Evolutionary conservation across 192 early-diverging fungal genomes (phyloP).

Genomic region (Umbelopsis isabellina): DNA sequence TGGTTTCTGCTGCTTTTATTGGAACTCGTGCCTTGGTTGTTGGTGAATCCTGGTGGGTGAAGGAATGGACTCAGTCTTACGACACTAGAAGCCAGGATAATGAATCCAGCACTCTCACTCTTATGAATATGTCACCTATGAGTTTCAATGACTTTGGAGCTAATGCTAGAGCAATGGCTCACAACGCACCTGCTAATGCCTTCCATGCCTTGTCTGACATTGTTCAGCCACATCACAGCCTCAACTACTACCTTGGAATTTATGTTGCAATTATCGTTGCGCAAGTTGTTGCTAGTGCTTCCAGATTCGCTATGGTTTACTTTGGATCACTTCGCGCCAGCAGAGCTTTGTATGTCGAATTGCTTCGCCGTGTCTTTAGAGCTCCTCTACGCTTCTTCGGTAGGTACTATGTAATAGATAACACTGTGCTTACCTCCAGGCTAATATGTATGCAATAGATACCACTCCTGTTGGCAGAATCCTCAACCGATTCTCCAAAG

Average conservation of each 20-base stretch:
- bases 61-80: slow-evolving; percentile 54
- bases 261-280: slow-evolving; percentile 58
- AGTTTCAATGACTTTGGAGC: neutral
- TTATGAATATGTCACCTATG: neutral
- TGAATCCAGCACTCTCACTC: neutral
- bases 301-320: slow-evolving; percentile 36
- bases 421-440: neutral
- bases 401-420: neutral
- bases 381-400: slow-evolving; percentile 87
- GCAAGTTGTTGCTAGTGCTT: slow-evolving; percentile 33
- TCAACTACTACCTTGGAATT: slow-evolving; percentile 58
- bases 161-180: neutral
- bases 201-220: neutral
- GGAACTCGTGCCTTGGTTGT: slow-evolving; percentile 53
- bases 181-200: neutral
- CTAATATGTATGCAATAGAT: slow-evolving; percentile 32
- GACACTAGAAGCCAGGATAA: neutral
- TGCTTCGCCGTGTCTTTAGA: slow-evolving; percentile 63
- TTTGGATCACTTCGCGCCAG: slow-evolving; percentile 60
- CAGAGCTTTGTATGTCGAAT: slow-evolving; percentile 53
- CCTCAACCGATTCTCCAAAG: slow-evolving; percentile 87
- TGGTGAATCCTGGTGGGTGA: slow-evolving; percentile 68
- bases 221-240: slow-evolving; percentile 24
- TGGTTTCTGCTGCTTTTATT: slow-evolving; percentile 45
- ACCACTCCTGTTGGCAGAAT: slow-evolving; percentile 85